Conservation (phyloP, 2,329 filamentous ascomycete genomes). For the Aspergillus puulaauensis region DNA sequence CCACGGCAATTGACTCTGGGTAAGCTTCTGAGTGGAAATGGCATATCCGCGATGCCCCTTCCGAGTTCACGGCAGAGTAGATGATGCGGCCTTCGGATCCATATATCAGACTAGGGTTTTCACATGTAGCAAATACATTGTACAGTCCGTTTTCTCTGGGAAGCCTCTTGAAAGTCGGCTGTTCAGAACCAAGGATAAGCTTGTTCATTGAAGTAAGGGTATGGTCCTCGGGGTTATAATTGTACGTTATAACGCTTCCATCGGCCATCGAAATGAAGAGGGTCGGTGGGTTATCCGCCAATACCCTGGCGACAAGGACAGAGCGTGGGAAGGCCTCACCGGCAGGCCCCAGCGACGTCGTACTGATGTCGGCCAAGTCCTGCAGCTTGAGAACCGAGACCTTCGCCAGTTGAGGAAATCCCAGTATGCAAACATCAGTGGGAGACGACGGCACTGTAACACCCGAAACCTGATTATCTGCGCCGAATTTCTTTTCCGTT, state of each 20-base stretch:
- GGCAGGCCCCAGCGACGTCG: slow-evolving; percentile 63
- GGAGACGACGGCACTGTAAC: slow-evolving; percentile 69
- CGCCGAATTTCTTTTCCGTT: slow-evolving; percentile 60
- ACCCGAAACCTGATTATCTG: slow-evolving; percentile 79
- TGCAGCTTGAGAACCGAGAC: slow-evolving; percentile 71
- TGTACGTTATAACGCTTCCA: slow-evolving; percentile 83
- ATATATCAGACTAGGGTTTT: slow-evolving; percentile 92
- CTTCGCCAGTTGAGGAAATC: slow-evolving; percentile 82
- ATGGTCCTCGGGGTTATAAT: slow-evolving; percentile 62
- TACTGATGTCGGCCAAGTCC: slow-evolving; percentile 65
- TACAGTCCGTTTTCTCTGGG: slow-evolving; percentile 66
- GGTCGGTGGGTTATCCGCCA: slow-evolving; percentile 66
- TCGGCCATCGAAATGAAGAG: slow-evolving; percentile 90
- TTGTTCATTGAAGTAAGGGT: slow-evolving; percentile 72
- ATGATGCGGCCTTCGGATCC: slow-evolving; percentile 82
- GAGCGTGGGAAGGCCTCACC: slow-evolving; percentile 79
- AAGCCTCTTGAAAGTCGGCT: slow-evolving; percentile 76
- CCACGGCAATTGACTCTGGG: slow-evolving; percentile 76
- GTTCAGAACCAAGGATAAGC: slow-evolving; percentile 80
- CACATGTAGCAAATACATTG: slow-evolving; percentile 89
- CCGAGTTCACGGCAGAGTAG: slow-evolving; percentile 90
- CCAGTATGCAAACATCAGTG: slow-evolving; percentile 70
- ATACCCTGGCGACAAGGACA: slow-evolving; percentile 74
- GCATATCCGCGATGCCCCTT: slow-evolving; percentile 78
- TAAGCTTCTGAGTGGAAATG: slow-evolving; percentile 80